A percentile compares a stretch with the other conserved stretches of the same genome.
Evolutionary conservation across 2,329 filamentous ascomycete species (phyloP).

Genomic region (Cladosporium sp.): DNA sequence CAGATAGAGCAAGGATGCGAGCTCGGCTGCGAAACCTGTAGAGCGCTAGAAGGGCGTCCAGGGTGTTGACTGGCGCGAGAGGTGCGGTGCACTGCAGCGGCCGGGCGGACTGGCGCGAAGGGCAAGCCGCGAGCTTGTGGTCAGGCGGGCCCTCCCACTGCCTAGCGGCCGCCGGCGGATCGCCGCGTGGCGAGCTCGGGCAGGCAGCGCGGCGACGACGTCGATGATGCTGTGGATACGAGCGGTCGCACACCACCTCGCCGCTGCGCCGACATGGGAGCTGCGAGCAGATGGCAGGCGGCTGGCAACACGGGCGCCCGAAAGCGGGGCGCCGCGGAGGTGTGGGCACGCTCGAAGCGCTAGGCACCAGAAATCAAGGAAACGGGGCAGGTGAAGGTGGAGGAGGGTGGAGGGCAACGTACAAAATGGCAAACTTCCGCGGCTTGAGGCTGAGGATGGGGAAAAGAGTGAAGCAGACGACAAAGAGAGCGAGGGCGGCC

Average conservation of each 20-base stretch:
- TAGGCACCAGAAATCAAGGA: slow-evolving; percentile 1
- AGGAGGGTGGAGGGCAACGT: slow-evolving; percentile 47
- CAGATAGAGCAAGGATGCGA: slow-evolving; percentile 7
- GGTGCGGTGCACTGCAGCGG: slow-evolving; percentile 5
- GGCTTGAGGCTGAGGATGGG: slow-evolving; percentile 74
- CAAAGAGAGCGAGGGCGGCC: slow-evolving; percentile 83
- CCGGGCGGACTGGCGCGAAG: slow-evolving; percentile 10
- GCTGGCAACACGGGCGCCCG: background rate
- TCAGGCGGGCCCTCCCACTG: slow-evolving; percentile 28
- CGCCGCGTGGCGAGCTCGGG: slow-evolving; percentile 21
- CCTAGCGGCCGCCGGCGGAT: slow-evolving; percentile 23
- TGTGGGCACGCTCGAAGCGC: background rate
- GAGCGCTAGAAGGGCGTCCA: slow-evolving; percentile 3
- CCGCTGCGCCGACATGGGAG: slow-evolving; percentile 8
- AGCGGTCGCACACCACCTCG: slow-evolving; percentile 11
- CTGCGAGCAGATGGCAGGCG: slow-evolving; percentile 4
- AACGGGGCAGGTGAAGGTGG: background rate
- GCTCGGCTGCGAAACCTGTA: slow-evolving; percentile 9
- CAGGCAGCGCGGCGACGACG: background rate
- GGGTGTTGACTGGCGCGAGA: slow-evolving; percentile 1
- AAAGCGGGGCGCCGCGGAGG: slow-evolving; percentile 8
- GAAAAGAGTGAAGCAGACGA: slow-evolving; percentile 86
- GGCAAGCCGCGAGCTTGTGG: slow-evolving; percentile 24
- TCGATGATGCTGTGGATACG: slow-evolving; percentile 13
- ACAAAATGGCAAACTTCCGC: slow-evolving; percentile 95